A percentile compares a stretch with the other conserved stretches of the same genome.
These are phyloP conservation scores for Suillus hirtellus DNA, from an alignment of 768 basidiomycete species.

Conservation along the genomic window DNA sequence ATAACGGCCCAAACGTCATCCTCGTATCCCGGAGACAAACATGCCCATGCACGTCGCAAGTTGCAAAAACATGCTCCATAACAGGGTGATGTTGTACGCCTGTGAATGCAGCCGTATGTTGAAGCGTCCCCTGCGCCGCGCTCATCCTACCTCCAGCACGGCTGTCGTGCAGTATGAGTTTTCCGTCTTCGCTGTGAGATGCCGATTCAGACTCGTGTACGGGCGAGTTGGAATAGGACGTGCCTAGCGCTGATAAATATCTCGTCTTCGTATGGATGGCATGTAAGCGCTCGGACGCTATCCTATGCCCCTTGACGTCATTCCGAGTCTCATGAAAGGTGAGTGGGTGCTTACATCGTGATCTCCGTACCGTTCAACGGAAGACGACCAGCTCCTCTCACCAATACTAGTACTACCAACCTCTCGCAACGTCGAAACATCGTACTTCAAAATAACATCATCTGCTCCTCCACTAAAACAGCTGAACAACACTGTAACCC, in stretches of 20 bases:
- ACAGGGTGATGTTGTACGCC: constrained; percentile 67
- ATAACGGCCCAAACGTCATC: constrained; percentile 67
- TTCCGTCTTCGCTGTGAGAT: constrained; percentile 65
- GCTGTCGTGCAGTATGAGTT: constrained; percentile 61
- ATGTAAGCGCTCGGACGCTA: constrained; percentile 61
- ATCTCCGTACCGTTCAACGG: constrained; percentile 29
- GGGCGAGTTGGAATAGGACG: not conserved
- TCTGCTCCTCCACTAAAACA: constrained; percentile 55
- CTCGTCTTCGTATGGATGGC: constrained; percentile 68
- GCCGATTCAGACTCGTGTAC: not conserved
- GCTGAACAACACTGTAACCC: not conserved
- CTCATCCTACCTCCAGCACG: constrained; percentile 39
- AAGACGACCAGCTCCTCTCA: constrained; percentile 15
- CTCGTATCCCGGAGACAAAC: constrained; percentile 70
- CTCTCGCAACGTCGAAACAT: constrained; percentile 40
- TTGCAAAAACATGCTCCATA: constrained; percentile 69
- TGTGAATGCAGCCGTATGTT: constrained; percentile 57
- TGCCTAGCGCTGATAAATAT: constrained; percentile 47
- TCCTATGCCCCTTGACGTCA: constrained; percentile 43
- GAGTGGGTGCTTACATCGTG: constrained; percentile 29
- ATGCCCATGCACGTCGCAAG: constrained; percentile 56
- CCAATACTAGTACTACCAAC: not conserved
- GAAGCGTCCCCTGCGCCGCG: constrained; percentile 51
- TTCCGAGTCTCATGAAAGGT: not conserved
- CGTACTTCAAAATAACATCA: constrained; percentile 52